Conservation (phyloP, 1,284 basidiomycete species). For the Coniophora puteana region DNA sequence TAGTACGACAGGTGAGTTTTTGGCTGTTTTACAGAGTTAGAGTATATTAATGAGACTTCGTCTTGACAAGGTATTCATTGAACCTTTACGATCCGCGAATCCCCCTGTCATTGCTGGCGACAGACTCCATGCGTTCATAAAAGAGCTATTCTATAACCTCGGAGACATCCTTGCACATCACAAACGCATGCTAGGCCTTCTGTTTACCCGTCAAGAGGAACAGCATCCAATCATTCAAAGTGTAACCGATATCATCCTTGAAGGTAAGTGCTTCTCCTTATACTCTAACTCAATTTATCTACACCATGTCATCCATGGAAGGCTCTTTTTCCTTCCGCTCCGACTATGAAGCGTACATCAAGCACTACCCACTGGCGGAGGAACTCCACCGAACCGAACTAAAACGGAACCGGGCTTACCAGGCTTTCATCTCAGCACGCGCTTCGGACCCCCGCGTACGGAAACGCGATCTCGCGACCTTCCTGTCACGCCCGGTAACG, state of each 20-base stretch:
- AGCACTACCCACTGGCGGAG: conserved; percentile 80
- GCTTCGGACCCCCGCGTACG: conserved; percentile 63
- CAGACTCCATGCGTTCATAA: conserved; percentile 54
- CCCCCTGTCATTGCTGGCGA: conserved; percentile 53
- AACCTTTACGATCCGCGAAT: conserved; percentile 47
- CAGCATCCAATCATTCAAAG: conserved; percentile 80
- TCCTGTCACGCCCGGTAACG: conserved; percentile 79
- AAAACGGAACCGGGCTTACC: conserved; percentile 60
- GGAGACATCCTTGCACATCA: conserved; percentile 61
- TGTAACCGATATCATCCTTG: conserved; percentile 73
- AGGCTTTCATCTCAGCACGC: conserved; percentile 59
- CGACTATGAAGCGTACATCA: conserved; percentile 76
- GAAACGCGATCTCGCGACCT: conserved; percentile 76
- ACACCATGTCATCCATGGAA: conserved; percentile 23
- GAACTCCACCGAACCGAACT: conserved; percentile 73
- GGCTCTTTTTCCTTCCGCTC: conserved; percentile 46
- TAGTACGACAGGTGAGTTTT: conserved; percentile 55
- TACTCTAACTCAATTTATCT: conserved; percentile 9
- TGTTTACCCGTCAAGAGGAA: conserved; percentile 71
- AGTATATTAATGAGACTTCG: too few species aligned
- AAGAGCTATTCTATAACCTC: conserved; percentile 75
- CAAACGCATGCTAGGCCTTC: conserved; percentile 55
- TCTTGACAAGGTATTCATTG: conserved; percentile 73
- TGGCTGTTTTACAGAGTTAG: background rate
- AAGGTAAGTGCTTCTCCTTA: conserved; percentile 39